Percentiles rank a stretch among this genome's conserved stretches.
These are phyloP conservation scores for Colletotrichum sp. DNA, from an alignment of 2,329 filamentous ascomycete genomes.

Conservation along the genomic window DNA sequence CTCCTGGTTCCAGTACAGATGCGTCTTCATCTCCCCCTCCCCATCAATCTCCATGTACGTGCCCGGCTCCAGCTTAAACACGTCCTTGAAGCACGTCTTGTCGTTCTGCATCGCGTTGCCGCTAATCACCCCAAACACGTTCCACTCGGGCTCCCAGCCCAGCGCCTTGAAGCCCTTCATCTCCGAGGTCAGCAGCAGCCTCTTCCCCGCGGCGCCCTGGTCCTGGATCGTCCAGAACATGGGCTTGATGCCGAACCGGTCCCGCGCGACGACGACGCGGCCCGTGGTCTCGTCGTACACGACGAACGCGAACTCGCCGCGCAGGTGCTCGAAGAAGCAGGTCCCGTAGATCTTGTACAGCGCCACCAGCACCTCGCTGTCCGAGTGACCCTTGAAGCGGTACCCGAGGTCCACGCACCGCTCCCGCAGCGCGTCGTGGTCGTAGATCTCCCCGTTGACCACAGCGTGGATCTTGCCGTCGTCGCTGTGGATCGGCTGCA, in stretches of 20 bases:
- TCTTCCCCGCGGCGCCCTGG: constrained; percentile 31
- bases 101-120: constrained; percentile 46
- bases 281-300: constrained; percentile 50
- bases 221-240: constrained; percentile 51
- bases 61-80: constrained; percentile 48
- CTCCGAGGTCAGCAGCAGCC: constrained; percentile 55
- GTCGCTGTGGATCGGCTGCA: constrained; percentile 49
- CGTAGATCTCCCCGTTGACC: constrained; percentile 67
- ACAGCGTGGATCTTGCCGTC: constrained; percentile 52
- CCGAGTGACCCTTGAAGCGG: constrained; percentile 49
- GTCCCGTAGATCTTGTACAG: constrained; percentile 55
- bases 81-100: constrained; percentile 54
- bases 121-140: constrained; percentile 49
- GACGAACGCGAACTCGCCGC: constrained; percentile 60
- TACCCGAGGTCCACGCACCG: constrained; percentile 42
- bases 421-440: constrained; percentile 48
- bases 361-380: constrained; percentile 58
- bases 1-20: constrained; percentile 57
- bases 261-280: constrained; percentile 51
- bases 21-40: constrained; percentile 37
- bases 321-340: constrained; percentile 42
- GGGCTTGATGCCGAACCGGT: constrained; percentile 64
- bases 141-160: constrained; percentile 59
- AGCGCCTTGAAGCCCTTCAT: constrained; percentile 57
- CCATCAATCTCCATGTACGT: constrained; percentile 45